Percentiles rank a stretch among this genome's conserved stretches.
phyloP scores from a whole-genome alignment of 2,329 filamentous ascomycete genomes.

The Fusarium chaquense region DNA sequence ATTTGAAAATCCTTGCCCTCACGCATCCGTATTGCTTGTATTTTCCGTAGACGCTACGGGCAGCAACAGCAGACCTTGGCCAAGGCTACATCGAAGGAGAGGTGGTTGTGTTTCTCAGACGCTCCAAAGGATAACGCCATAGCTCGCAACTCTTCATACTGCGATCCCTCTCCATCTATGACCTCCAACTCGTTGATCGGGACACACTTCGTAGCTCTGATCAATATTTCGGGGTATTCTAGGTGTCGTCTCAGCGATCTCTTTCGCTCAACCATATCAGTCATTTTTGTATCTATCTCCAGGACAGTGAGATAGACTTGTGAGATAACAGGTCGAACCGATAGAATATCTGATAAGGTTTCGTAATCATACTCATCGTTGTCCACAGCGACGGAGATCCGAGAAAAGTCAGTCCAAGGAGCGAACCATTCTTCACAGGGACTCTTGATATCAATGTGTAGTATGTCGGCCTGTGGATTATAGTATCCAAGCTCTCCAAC shows the following conservation, averaged over 20 bases:
- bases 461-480: rapidly evolving
- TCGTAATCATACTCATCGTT: neutral
- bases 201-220: neutral
- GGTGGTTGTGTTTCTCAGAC: neutral
- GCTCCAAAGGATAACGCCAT: neutral
- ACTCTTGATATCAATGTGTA: neutral
- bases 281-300: neutral
- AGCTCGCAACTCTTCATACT: neutral
- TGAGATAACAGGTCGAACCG: neutral
- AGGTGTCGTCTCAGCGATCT: neutral
- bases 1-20: neutral
- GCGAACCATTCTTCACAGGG: neutral
- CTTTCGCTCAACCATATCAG: neutral
- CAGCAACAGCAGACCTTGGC: neutral
- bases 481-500: neutral
- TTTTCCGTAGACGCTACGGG: neutral
- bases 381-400: neutral
- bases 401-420: neutral
- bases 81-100: neutral
- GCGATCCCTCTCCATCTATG: neutral
- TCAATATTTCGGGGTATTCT: neutral
- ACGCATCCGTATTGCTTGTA: rapidly evolving
- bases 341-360: neutral
- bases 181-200: neutral
- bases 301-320: neutral